Evolutionary conservation across 768 basidiomycete species (phyloP).

Genomic region (Lentinula aciculospora): DNA sequence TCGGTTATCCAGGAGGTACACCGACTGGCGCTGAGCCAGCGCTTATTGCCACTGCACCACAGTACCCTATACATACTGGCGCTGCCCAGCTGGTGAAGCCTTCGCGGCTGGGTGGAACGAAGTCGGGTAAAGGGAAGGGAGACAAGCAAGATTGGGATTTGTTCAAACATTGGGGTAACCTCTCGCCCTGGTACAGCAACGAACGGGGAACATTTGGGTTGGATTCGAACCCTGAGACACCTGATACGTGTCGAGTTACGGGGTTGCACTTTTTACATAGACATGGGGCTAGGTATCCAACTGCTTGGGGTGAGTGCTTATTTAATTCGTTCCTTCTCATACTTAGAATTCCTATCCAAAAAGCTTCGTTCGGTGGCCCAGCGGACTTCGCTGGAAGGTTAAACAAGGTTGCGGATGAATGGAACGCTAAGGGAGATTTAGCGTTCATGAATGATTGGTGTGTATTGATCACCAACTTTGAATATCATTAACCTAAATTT

Average conservation of each 20-base stretch:
- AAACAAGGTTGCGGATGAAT: slow-evolving; percentile 45
- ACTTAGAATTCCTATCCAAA: neutral
- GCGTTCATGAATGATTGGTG: slow-evolving; percentile 82
- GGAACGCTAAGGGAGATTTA: slow-evolving; percentile 62
- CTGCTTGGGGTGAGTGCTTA: slow-evolving; percentile 47
- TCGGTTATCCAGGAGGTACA: slow-evolving; percentile 74
- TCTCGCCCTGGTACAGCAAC: slow-evolving; percentile 84
- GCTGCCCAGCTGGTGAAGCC: slow-evolving; percentile 62
- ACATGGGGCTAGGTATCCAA: slow-evolving; percentile 75
- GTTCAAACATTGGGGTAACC: slow-evolving; percentile 77
- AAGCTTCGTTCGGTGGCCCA: slow-evolving; percentile 60
- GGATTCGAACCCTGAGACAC: slow-evolving; percentile 64
- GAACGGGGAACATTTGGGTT: slow-evolving; percentile 61
- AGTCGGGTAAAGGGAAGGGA: slow-evolving; percentile 14
- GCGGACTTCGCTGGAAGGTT: slow-evolving; percentile 51
- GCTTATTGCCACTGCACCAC: slow-evolving; percentile 66
- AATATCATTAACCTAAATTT: slow-evolving; percentile 6
- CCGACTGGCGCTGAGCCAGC: slow-evolving; percentile 78
- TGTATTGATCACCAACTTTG: no score
- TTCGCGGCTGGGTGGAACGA: slow-evolving; percentile 20
- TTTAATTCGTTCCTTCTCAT: neutral
- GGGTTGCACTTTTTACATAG: slow-evolving; percentile 78
- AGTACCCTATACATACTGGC: slow-evolving; percentile 74
- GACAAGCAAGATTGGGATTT: slow-evolving; percentile 46
- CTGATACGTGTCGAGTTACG: slow-evolving; percentile 63